Percentiles rank a stretch among this genome's conserved stretches.
phyloP scores from a whole-genome alignment of 331 rosid genomes.

The Rhamnella rubrinervis region DNA sequence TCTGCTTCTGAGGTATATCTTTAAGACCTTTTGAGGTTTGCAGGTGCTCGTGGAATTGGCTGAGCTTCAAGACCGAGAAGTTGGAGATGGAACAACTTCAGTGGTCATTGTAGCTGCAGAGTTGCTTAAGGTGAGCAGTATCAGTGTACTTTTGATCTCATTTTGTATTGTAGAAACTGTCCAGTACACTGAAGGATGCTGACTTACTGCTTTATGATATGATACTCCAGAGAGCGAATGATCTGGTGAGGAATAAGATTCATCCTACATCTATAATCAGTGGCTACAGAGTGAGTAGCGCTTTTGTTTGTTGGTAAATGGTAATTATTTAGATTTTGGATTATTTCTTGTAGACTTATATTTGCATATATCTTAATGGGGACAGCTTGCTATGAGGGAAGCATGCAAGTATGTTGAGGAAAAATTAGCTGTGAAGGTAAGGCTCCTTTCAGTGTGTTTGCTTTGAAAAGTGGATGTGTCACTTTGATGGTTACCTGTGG shows the following conservation, averaged over 20 bases:
- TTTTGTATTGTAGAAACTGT: conserved; percentile 2
- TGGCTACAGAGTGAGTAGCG: conserved; percentile 69
- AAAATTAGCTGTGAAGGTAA: conserved; percentile 81
- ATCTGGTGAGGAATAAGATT: conserved; percentile 88
- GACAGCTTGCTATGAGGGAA: conserved; percentile 98
- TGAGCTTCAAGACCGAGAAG: conserved; percentile 93
- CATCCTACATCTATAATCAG: conserved; percentile 97
- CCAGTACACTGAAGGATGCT: conserved; percentile 10
- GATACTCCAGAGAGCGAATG: conserved; percentile 80
- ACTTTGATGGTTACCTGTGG: background rate
- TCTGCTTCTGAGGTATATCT: background rate
- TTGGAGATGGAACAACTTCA: conserved; percentile 97
- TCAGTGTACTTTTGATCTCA: background rate
- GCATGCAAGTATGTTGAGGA: conserved; percentile 92
- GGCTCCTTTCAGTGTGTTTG: conserved; percentile 2
- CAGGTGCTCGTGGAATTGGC: conserved; percentile 96
- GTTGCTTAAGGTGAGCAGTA: conserved; percentile 63
- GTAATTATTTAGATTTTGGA: too few relatives aligned
- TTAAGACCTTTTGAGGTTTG: background rate
- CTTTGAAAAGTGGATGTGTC: conserved; percentile 1
- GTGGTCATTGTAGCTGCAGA: conserved; percentile 96
- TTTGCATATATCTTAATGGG: conserved; percentile 17
- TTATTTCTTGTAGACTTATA: background rate
- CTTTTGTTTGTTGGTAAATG: background rate
- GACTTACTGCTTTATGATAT: background rate